Base-by-base conservation (phyloP, 2,329 filamentous ascomycete species). In the Colletotrichum tofieldiae region DNA sequence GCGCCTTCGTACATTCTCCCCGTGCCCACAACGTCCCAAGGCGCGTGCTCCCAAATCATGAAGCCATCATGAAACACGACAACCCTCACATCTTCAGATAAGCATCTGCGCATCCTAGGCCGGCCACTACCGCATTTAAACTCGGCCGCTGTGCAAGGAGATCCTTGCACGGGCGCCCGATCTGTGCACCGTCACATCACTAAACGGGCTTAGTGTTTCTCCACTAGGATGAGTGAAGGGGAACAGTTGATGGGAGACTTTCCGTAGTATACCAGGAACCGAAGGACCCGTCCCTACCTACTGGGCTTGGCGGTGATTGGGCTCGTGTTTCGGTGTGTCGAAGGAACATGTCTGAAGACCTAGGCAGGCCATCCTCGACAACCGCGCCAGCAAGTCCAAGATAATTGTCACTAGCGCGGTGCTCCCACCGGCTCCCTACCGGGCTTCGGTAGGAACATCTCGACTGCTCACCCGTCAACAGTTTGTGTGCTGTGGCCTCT, bases 61-160 rank as follows among this genome's bases (percentile, higher is more conserved):
- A 74, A 74, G 73, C 73, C 71, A 55, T 73, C 64, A 67, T 74
- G 73, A 74, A 74, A 74, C 73, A 67, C 64, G 51, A 52, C 49
- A 72, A 64, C 65, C 69, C 65, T 72, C 69, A 69, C 69, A 60
- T 52, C 39, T 69, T 64, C 69, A 72, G 65, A 72, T 72, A 69
- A 69, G 39, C 69, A 60, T 60, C 65, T 39, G 65, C 63, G 37
- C 65, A 68, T 62, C 69, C 69, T 68, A 58, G 56, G 51, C 68
- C 67, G 43, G 49, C 56, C 65, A 65, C 65, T 58, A 51, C 35
- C 45, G 63, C 56, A 72, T 62, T 72, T 72, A 68, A 54, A 58
- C 69, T 72, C 59, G 52, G 52, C 20, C 58, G 16, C 9, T 23
- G 26, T 63, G 69, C 69, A 62, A 63, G 69, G 69, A 14, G 20